phyloP scores from a whole-genome alignment of 2,329 filamentous ascomycete species.

The Chaetomium olivaceum region DNA sequence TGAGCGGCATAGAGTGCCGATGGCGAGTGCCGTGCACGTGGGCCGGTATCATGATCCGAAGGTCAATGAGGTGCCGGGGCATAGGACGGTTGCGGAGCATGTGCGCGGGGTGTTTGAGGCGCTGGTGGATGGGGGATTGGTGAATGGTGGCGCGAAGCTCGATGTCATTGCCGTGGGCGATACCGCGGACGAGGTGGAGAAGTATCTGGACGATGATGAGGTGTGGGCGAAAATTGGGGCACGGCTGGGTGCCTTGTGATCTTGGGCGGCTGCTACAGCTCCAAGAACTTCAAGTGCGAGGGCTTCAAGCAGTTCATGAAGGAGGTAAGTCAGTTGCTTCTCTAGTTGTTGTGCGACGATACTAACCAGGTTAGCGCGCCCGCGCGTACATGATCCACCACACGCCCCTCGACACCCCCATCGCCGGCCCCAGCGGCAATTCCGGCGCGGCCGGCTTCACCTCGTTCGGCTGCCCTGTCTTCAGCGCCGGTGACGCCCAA shows the following conservation, averaged over 20 bases:
- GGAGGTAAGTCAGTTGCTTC: slow-evolving; percentile 44
- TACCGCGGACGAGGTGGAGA: slow-evolving; percentile 58
- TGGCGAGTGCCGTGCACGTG: slow-evolving; percentile 62
- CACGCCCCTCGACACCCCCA: slow-evolving; percentile 52
- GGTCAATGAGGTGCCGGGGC: slow-evolving; percentile 63
- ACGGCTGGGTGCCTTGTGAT: slow-evolving; percentile 51
- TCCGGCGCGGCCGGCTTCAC: slow-evolving; percentile 42
- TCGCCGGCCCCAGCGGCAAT: slow-evolving; percentile 56
- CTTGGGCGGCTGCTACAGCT: slow-evolving; percentile 49
- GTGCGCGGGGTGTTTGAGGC: slow-evolving; percentile 65
- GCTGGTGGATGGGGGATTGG: slow-evolving; percentile 53
- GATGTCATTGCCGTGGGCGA: slow-evolving; percentile 73
- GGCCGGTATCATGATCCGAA: slow-evolving; percentile 52
- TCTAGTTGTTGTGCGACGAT: slow-evolving; percentile 1
- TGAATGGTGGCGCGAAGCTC: slow-evolving; percentile 54
- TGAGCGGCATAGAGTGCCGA: slow-evolving; percentile 60
- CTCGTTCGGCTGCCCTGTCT: slow-evolving; percentile 63
- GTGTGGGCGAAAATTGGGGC: slow-evolving; percentile 50
- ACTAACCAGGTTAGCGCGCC: slow-evolving; percentile 48
- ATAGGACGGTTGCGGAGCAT: slow-evolving; percentile 61
- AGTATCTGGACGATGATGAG: slow-evolving; percentile 58
- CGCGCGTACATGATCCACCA: slow-evolving; percentile 61
- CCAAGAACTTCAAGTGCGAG: slow-evolving; percentile 44
- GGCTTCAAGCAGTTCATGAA: slow-evolving; percentile 53
- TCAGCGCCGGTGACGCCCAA: slow-evolving; percentile 65